Evolutionary conservation across 352 stramenopile genomes (phyloP), one percentile per base, ranked within the genome.

Genomic region (Globisporangium rhizosaccharum): DNA sequence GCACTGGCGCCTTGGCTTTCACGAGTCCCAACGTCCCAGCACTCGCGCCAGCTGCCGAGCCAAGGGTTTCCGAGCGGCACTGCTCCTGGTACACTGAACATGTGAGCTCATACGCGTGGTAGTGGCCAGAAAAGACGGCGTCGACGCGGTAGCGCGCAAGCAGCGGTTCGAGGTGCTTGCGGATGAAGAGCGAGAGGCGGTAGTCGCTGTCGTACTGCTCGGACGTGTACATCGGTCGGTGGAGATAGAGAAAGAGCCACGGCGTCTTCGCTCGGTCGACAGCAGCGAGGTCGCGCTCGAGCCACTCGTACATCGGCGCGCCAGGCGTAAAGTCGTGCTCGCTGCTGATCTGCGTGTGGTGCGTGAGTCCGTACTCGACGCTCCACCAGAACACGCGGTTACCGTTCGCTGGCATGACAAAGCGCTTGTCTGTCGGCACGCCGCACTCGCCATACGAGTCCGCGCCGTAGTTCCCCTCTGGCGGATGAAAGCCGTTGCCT

Each of bases 201-300:
- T 82, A 80, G 28, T 82, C 65, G 3, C 53, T 42, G 39, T 57
- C 67, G 18, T 68, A 75, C 17, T 66, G 65, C 20, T 74, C 66
- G 3, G 73, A 85, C 45, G 67, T 75, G 53, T 88, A 88, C 75
- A 97, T 88, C 58, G 94, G 92, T 7, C 90, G 76, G 74, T 97
- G 90, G 14, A 80, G 71, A 57, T 94, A 94, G 5, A 98, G 53
- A 41, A 98, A 67, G 15, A 98, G 65, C 90, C 92, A 98, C n/a
- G 94, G 94, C 9, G 88, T 97, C n/a, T 80, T 62, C 6, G 20
- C 80, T 41, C 92, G 75, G 67, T 98, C 73, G 2, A 98, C 80
- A n/a, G 56, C 62, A 39, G 69, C 51, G 20, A 98, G 72, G 65
- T 96, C 87, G 6, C 68, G 59, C 51, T 87, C 65, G 39, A 98